phyloP scores from a whole-genome alignment of 2,329 filamentous ascomycete genomes.

The Xylariales sp. region DNA sequence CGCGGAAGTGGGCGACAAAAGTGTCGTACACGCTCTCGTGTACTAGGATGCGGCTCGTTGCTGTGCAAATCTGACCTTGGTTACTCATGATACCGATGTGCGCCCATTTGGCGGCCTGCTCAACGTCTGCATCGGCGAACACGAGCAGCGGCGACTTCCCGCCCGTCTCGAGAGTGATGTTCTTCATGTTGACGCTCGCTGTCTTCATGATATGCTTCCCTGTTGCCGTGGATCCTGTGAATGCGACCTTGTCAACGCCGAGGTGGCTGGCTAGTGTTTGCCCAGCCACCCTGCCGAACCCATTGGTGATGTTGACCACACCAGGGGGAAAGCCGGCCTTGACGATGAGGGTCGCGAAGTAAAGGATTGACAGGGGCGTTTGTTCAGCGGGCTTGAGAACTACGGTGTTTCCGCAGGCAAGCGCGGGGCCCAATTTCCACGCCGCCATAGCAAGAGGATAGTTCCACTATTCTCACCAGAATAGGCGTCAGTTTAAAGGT shows the following conservation, averaged over 20 bases:
- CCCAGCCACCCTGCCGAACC: constrained; percentile 75
- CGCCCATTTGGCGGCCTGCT: constrained; percentile 73
- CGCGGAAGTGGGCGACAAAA: constrained; percentile 72
- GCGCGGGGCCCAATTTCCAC: constrained; percentile 81
- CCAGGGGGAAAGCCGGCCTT: constrained; percentile 83
- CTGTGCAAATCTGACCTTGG: constrained; percentile 73
- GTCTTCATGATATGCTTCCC: constrained; percentile 81
- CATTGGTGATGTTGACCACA: constrained; percentile 81
- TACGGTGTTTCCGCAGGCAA: constrained; percentile 73
- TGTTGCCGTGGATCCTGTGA: constrained; percentile 80
- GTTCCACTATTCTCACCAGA: constrained; percentile 45
- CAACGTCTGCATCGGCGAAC: constrained; percentile 73
- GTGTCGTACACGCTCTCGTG: constrained; percentile 70
- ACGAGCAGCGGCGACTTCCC: constrained; percentile 74
- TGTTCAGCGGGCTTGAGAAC: constrained; percentile 76
- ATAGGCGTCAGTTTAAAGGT: constrained; percentile 14
- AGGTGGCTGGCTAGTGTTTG: constrained; percentile 75
- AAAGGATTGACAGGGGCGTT: constrained; percentile 73
- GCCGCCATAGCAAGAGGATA: constrained; percentile 70
- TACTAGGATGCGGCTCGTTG: constrained; percentile 73
- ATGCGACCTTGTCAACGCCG: constrained; percentile 80
- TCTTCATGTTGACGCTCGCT: constrained; percentile 74
- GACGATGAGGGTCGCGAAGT: constrained; percentile 74
- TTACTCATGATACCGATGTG: constrained; percentile 67
- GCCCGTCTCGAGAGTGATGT: constrained; percentile 74